A percentile compares a stretch with the other conserved stretches of the same genome.
Evolutionary conservation across 208 protist species (phyloP).

Genomic region (Tetramitus jugosus): DNA sequence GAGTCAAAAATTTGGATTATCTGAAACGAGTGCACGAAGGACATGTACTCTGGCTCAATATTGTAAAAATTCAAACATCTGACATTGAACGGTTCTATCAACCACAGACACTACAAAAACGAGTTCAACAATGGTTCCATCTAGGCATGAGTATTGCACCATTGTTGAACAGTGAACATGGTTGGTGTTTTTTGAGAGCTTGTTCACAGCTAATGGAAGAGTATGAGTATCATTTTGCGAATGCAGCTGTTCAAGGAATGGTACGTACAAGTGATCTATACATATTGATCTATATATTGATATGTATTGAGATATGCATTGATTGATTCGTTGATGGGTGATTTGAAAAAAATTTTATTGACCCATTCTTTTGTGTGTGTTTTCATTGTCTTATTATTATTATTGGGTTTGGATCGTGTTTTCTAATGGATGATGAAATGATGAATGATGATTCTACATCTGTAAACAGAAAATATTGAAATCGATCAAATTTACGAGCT

Average conservation of each 20-base stretch:
- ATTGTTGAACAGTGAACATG: background rate
- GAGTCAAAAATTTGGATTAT: conserved; percentile 17
- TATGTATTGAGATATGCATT: too few relatives aligned
- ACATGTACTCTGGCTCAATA: background rate
- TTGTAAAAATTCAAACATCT: background rate
- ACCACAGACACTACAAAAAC: conserved; percentile 8
- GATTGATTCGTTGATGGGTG: too few relatives aligned
- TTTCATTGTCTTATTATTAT: too few relatives aligned
- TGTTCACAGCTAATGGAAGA: conserved; percentile 12
- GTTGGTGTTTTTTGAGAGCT: background rate
- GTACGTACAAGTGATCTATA: background rate
- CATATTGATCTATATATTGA: too few relatives aligned
- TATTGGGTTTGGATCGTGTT: too few relatives aligned
- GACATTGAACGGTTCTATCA: conserved; percentile 2
- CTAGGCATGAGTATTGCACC: background rate
- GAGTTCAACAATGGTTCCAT: conserved; percentile 7
- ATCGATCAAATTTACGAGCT: background rate
- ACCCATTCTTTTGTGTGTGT: too few relatives aligned
- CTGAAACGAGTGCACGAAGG: background rate
- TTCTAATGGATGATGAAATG: too few relatives aligned
- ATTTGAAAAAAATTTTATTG: too few relatives aligned
- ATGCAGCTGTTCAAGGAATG: conserved; percentile 13
- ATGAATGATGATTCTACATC: background rate
- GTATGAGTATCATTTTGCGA: conserved; percentile 17
- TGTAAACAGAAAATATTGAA: conserved; percentile 6